These are phyloP conservation scores for Sphagnum contortum DNA, from an alignment of 225 moss, liverwort and hornwort species.

Conservation along the genomic window DNA sequence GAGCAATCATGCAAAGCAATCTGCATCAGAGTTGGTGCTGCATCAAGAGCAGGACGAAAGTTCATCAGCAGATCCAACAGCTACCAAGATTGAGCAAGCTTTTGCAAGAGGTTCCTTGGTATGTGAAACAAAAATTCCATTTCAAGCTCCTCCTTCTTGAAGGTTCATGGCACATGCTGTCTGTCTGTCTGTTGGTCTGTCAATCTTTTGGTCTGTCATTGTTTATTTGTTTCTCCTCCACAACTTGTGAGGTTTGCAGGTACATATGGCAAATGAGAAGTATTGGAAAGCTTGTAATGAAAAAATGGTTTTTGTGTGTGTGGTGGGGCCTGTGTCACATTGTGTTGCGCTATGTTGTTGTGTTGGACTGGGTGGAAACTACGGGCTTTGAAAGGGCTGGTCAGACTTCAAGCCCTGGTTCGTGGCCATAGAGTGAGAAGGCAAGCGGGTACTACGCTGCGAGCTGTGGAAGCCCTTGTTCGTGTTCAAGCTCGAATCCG, in stretches of 20 bases:
- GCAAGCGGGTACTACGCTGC: slow-evolving; percentile 45
- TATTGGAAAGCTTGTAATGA: background rate
- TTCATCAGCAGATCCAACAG: slow-evolving; percentile 20
- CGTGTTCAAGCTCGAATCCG: slow-evolving; percentile 52
- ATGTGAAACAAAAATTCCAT: background rate
- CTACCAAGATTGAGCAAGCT: slow-evolving; percentile 28
- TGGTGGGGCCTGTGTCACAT: too few species aligned
- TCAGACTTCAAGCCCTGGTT: slow-evolving; percentile 47
- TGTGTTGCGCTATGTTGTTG: background rate
- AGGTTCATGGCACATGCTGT: background rate
- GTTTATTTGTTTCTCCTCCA: too few species aligned
- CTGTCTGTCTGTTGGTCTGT: too few species aligned
- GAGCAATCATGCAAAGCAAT: background rate
- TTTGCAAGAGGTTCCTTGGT: slow-evolving; percentile 30
- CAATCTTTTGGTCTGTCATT: too few species aligned
- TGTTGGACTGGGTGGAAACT: background rate
- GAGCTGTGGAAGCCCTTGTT: slow-evolving; percentile 48
- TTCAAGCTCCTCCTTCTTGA: background rate
- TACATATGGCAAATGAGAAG: background rate
- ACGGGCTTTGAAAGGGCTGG: slow-evolving; percentile 42
- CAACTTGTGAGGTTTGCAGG: too few species aligned
- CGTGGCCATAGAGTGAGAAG: slow-evolving; percentile 48
- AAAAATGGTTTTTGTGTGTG: background rate
- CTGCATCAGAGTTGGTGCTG: too few species aligned
- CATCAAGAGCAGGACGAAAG: slow-evolving; percentile 3